Conservation (phyloP, 1,284 basidiomycete species). For the Cutaneotrichosporon curvatum region DNA sequence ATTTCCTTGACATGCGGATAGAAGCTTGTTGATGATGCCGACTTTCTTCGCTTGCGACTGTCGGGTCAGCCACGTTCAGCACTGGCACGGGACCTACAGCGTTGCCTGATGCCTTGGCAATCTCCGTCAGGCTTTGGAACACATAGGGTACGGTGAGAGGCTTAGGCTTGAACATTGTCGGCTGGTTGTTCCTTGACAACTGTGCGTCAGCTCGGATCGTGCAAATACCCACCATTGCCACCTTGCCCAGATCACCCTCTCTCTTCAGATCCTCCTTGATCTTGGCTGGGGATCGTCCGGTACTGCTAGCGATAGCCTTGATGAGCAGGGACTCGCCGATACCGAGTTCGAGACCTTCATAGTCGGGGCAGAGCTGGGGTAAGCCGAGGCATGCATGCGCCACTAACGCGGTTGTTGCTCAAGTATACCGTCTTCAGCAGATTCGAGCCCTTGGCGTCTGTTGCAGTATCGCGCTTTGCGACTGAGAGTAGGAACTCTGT, state of each 20-base stretch:
- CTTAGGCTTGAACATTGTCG: conserved; percentile 91
- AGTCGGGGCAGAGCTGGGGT: conserved; percentile 80
- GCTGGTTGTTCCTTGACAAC: conserved; percentile 89
- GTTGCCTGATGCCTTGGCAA: conserved; percentile 75
- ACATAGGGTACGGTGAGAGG: conserved; percentile 80
- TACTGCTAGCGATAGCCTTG: conserved; percentile 93
- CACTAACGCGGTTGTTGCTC: conserved; percentile 85
- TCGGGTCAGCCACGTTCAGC: conserved; percentile 1
- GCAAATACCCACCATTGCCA: conserved; percentile 66
- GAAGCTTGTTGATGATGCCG: conserved; percentile 85
- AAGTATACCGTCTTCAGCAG: conserved; percentile 88
- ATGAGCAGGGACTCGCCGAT: conserved; percentile 92
- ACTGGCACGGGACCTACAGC: conserved; percentile 52
- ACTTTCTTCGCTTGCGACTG: conserved; percentile 93
- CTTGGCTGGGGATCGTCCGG: conserved; percentile 70
- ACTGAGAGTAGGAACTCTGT: conserved; percentile 85
- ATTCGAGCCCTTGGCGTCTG: conserved; percentile 51
- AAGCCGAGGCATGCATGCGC: background rate
- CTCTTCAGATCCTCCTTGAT: conserved; percentile 90
- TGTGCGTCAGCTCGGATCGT: conserved; percentile 37
- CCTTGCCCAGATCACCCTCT: conserved; percentile 89
- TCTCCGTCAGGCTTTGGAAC: conserved; percentile 76
- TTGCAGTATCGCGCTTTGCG: conserved; percentile 55
- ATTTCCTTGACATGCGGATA: conserved; percentile 78
- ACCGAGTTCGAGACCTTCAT: conserved; percentile 89